Evolutionary conservation across 768 basidiomycete genomes (phyloP).

Genomic region (Dacryopinax spathularia): DNA sequence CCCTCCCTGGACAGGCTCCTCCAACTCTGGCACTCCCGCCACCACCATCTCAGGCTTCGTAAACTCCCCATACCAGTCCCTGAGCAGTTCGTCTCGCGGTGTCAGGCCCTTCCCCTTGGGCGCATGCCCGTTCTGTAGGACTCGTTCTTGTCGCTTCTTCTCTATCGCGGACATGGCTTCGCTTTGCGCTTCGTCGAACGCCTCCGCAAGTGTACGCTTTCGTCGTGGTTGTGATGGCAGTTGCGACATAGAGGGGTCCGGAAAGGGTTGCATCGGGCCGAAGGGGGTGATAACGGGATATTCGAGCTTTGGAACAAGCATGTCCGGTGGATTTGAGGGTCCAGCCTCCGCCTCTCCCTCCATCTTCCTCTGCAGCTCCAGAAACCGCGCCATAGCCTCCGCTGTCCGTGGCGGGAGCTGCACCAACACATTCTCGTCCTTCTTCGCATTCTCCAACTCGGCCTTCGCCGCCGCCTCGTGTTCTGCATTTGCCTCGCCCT

Average conservation of each 20-base stretch:
- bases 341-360: conserved; percentile 18
- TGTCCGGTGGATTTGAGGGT: conserved; percentile 5
- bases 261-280: neutral
- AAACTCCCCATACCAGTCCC: neutral
- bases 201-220: neutral
- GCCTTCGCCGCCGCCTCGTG: neutral
- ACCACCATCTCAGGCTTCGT: conserved; percentile 2
- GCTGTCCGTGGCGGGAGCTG: conserved; percentile 43
- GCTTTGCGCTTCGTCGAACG: neutral
- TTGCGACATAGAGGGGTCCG: neutral
- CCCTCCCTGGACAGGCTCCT: neutral
- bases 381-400: conserved; percentile 58
- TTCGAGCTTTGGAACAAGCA: neutral
- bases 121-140: neutral
- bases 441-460: conserved; percentile 2
- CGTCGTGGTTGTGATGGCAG: neutral
- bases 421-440: conserved; percentile 42
- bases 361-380: conserved; percentile 42
- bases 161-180: neutral
- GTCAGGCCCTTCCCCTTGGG: neutral
- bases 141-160: neutral
- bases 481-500: conserved; percentile 4
- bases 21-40: neutral
- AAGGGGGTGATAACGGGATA: neutral
- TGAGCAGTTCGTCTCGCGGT: neutral